Base-by-base conservation (phyloP, 768 basidiomycete genomes). In the Gloeopeniophorella convolvens region DNA sequence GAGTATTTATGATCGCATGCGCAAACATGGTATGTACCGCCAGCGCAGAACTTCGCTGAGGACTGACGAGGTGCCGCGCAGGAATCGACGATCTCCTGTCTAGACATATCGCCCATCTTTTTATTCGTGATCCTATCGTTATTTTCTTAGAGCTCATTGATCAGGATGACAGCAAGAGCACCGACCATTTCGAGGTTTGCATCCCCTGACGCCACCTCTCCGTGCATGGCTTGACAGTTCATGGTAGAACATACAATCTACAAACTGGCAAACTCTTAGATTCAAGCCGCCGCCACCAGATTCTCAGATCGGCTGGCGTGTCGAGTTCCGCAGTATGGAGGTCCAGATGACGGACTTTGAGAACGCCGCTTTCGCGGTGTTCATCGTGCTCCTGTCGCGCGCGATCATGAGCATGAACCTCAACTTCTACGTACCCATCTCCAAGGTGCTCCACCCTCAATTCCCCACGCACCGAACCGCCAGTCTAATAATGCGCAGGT, bases 281-380 rank as follows among this genome's bases (percentile, higher is more conserved):
- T 99, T 99, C 78, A 99, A 99, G 65, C 96, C 96, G 2, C 96
- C 96, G 11, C 95, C 96, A 23, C 84, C 89, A 4, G 83, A 88
- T 47, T 92, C 95, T 5, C 66, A 81, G 6, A 97, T 98, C 47
- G 96, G 95, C 27, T 99, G 96, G 96, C 77, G 96, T 33, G 95
- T 98, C 4, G 96, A 99, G 65, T 99, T 99, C 69, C 77, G 96
- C 50, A 91, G 89, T 65, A 98, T 98, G 96, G 96, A 99, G 66
- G 93, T 98, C 3, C 96, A 98, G 63, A 79, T 97, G 64, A 98
- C 96, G 8, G 96, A 99, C 69, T 99, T 93, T 61, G 96, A 98
- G 71, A 99, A 99, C 64, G 96, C 96, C 1, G 93, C 96, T 5
- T 97, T 92, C 65, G 82, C 92, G 28, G 80, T 97, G 36, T 98